A percentile compares a stretch with the other conserved stretches of the same genome.
Evolutionary conservation across 2,329 filamentous ascomycete genomes (phyloP).

Genomic region (Cladophialophora immunda): DNA sequence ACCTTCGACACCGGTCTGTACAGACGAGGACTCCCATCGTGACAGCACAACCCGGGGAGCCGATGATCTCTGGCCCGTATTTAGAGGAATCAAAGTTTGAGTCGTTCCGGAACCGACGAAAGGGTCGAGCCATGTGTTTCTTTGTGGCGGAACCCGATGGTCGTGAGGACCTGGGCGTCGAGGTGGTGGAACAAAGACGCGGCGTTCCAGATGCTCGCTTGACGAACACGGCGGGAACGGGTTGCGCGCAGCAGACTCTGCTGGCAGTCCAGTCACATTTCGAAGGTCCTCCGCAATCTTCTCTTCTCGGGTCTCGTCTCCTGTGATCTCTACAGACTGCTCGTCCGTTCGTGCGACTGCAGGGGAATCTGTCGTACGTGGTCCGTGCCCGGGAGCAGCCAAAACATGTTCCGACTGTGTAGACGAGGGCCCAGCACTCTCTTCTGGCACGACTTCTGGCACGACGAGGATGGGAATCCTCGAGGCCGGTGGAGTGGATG

Average conservation of each 20-base stretch:
- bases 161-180: not conserved
- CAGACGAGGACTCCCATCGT: not conserved
- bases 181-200: constrained; percentile 12
- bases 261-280: not conserved
- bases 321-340: not conserved
- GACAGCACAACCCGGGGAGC: not conserved
- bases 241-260: constrained; percentile 6
- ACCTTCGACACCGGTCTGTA: not conserved
- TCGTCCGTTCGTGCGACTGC: not conserved
- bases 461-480: not conserved
- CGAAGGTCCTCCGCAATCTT: no score
- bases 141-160: constrained; percentile 13
- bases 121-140: constrained; percentile 8
- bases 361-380: not conserved
- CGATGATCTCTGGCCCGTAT: not conserved
- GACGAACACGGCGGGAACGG: not conserved
- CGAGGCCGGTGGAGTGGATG: not conserved
- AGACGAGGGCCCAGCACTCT: not conserved
- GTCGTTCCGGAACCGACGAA: not conserved
- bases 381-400: not conserved
- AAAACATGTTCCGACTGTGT: not conserved
- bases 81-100: not conserved
- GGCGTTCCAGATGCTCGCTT: not conserved
- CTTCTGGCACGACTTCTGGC: not conserved
- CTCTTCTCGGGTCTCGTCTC: not conserved